Evolutionary conservation across 1,284 basidiomycete genomes (phyloP).

Genomic region (Ganoderma resinaceum): DNA sequence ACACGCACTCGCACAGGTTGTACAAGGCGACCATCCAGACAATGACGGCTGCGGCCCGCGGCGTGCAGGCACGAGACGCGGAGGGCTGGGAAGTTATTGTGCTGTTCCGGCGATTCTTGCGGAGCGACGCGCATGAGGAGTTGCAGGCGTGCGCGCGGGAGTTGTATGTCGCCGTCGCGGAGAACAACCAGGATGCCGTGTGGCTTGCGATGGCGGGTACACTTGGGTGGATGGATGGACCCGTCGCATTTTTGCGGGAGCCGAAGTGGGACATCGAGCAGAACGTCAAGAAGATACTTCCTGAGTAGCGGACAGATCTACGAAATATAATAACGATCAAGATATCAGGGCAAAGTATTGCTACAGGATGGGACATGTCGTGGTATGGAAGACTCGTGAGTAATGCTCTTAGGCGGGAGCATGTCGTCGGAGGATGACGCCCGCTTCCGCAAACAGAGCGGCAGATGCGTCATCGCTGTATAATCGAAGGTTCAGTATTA

Average conservation of each 20-base stretch:
- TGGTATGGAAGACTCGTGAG: not conserved
- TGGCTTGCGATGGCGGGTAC: conserved; percentile 80
- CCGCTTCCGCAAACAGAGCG: conserved; percentile 77
- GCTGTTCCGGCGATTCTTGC: conserved; percentile 78
- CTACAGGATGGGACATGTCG: not conserved
- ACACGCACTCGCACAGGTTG: conserved; percentile 79
- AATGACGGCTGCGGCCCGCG: conserved; percentile 68
- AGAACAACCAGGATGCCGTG: conserved; percentile 78
- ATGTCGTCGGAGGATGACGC: conserved; percentile 78
- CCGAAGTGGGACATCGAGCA: conserved; percentile 64
- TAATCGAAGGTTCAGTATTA: conserved; percentile 7
- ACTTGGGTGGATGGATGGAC: conserved; percentile 46
- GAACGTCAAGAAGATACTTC: conserved; percentile 59
- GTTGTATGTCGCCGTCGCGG: conserved; percentile 67
- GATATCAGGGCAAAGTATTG: not conserved
- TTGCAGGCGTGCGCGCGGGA: conserved; percentile 70
- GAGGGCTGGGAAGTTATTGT: conserved; percentile 83
- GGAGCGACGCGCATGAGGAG: conserved; percentile 70
- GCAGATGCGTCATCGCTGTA: conserved; percentile 83
- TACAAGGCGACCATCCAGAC: conserved; percentile 77
- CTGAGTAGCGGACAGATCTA: not conserved
- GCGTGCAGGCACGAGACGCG: conserved; percentile 73
- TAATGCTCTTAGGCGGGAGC: conserved; percentile 37
- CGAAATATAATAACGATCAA: not conserved
- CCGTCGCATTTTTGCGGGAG: conserved; percentile 59